Base-by-base conservation (phyloP, 164 flowering plant species). In the Magnolia officinalis region DNA sequence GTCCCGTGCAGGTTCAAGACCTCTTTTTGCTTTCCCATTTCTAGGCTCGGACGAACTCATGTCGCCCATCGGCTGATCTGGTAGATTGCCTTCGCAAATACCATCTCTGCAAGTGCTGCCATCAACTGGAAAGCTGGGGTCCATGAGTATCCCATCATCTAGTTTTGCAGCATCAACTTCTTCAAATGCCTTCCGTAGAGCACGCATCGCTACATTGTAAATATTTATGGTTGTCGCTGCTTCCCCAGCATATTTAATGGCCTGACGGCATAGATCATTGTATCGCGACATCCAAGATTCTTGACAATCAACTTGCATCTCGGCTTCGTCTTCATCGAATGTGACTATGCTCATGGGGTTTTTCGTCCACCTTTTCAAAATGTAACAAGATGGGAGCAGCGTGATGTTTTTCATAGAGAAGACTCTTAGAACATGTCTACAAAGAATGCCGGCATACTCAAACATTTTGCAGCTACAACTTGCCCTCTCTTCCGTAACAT, bases 391-490 rank as follows among this genome's bases (percentile, higher is more conserved):
- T 50, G 92, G 95, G 37, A 89, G 80, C 8, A 86, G 85, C 77
- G 89, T 89, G 31, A 89, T 88, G 78, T 88, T 89, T 74, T 93
- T 87, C 55, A 90, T 92, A 23, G 91, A 89, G 81, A 91, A 93
- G 23, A 91, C 98, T 37, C 93, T 89, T 78, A 93, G 83, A 73
- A 91, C 83, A 81, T 93, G 95, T 74, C 93, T 86, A 76, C 93
- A 93, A 24, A 91, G 89, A 76, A 91, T 89, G 67, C 98, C 96
- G 51, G 89, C 87, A 79, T 87, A 90, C 83, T 93, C 95, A 83
- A 91, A 90, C 96, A 93, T 90, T 80, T 80, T 89, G 79, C 98
- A 93, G 81, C 92, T 91, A 75, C 98, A 93, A 52, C 77, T 84
- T 65, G 90, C 95, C 79, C 75, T 88, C 87, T 84, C 79, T 77